Conservation (phyloP, 257 asterid genomes). For the Plantago ovata region DNA sequence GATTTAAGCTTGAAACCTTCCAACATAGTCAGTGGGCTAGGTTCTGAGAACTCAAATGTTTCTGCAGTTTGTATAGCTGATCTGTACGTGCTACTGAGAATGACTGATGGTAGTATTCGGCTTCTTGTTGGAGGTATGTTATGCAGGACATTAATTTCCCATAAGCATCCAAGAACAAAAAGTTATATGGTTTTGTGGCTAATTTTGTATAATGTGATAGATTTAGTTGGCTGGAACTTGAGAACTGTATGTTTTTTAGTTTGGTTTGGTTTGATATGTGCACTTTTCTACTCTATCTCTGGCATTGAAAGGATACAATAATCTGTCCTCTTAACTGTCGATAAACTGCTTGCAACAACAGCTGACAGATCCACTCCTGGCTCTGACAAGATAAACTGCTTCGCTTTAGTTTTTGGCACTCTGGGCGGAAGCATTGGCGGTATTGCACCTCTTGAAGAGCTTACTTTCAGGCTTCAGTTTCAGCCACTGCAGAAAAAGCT, state of each 20-base stretch:
- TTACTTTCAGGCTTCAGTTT: constrained; percentile 89
- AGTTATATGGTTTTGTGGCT: background rate
- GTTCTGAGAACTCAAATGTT: constrained; percentile 63
- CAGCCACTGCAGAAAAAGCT: constrained; percentile 93
- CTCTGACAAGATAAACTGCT: constrained; percentile 91
- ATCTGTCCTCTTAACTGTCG: too few species aligned
- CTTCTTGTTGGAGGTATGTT: constrained; percentile 92
- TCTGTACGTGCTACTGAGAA: constrained; percentile 85
- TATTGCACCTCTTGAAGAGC: constrained; percentile 94
- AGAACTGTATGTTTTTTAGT: too few species aligned
- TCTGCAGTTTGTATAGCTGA: constrained; percentile 91
- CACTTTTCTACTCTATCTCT: too few species aligned
- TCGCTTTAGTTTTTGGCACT: constrained; percentile 84
- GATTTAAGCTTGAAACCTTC: constrained; percentile 76
- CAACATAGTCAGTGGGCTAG: constrained; percentile 57
- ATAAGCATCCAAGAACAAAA: too few species aligned
- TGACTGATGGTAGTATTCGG: constrained; percentile 92
- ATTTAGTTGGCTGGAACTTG: background rate
- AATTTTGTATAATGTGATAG: background rate
- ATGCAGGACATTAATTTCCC: background rate
- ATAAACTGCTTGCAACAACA: constrained; percentile 62
- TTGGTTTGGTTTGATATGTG: too few species aligned
- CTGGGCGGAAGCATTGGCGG: constrained; percentile 95
- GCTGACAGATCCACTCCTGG: constrained; percentile 60
- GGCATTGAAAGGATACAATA: too few species aligned